A percentile compares a stretch with the other conserved stretches of the same genome.
Conservation (phyloP, 257 asterid genomes). For the Datura wrightii region DNA sequence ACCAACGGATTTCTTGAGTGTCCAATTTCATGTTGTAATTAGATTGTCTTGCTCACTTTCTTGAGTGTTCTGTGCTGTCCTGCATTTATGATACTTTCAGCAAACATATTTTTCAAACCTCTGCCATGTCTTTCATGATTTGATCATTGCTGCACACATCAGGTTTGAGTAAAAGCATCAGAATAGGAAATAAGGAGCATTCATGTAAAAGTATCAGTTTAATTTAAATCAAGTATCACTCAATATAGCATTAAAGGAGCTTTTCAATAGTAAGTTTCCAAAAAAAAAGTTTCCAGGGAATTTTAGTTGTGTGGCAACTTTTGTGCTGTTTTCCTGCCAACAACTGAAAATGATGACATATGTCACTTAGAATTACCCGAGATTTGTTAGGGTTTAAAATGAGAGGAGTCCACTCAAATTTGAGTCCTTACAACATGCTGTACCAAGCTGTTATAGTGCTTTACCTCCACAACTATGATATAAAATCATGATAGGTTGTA, state of each 20-base stretch:
- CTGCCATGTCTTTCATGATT: background rate
- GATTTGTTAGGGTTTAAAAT: background rate
- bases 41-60: conserved; percentile 6
- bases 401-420: background rate
- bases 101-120: conserved; percentile 23
- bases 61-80: background rate
- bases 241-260: background rate
- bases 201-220: conserved; percentile 13
- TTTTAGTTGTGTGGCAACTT: background rate
- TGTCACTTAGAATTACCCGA: conserved; percentile 8
- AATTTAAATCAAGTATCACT: background rate
- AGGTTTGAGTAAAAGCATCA: background rate
- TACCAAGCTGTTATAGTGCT: background rate
- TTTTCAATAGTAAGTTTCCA: background rate
- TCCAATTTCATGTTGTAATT: background rate
- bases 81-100: background rate
- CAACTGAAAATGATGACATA: conserved; percentile 23
- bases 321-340: conserved; percentile 15
- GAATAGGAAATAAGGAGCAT: conserved; percentile 24
- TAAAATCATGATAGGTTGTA: background rate
- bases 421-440: conserved; percentile 19
- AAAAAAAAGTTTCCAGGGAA: background rate
- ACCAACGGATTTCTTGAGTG: too few species aligned
- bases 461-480: conserved; percentile 6
- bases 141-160: conserved; percentile 5